These are phyloP conservation scores for Blastocystis sp. DNA, from an alignment of 352 stramenopile species.

Conservation along the genomic window DNA sequence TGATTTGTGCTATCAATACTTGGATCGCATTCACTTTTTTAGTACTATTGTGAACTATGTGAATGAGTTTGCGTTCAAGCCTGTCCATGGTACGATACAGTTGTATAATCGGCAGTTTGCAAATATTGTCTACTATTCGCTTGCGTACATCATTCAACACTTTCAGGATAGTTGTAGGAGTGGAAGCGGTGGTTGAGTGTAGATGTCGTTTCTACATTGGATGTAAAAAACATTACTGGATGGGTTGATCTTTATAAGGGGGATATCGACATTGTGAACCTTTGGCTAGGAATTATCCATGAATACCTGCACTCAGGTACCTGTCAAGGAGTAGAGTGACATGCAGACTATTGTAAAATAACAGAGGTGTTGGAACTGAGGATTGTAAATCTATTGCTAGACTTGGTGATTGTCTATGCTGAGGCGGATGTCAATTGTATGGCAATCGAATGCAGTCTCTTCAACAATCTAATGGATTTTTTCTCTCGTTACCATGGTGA, in stretches of 20 bases:
- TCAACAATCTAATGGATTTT: conserved; percentile 5
- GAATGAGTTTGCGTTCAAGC: background rate
- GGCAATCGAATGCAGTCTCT: background rate
- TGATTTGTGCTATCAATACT: background rate
- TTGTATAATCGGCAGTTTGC: background rate
- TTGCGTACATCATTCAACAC: background rate
- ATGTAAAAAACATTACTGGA: background rate
- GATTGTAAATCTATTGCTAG: background rate
- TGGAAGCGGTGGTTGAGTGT: background rate
- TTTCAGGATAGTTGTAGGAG: background rate
- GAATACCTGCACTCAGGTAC: background rate
- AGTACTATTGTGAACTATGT: background rate
- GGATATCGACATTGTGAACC: background rate
- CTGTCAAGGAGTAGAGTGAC: background rate
- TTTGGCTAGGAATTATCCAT: background rate
- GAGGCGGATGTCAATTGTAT: background rate
- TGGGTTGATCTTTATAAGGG: background rate
- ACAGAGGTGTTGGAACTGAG: background rate
- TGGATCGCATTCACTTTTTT: background rate
- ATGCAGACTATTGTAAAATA: background rate
- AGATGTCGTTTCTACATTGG: background rate
- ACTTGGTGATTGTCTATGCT: background rate
- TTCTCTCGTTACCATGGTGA: conserved; percentile 18
- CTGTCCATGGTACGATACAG: background rate
- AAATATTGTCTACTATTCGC: conserved; percentile 26